phyloP scores from a whole-genome alignment of 805 yeast genomes.

The Candida nonsorbophila region DNA sequence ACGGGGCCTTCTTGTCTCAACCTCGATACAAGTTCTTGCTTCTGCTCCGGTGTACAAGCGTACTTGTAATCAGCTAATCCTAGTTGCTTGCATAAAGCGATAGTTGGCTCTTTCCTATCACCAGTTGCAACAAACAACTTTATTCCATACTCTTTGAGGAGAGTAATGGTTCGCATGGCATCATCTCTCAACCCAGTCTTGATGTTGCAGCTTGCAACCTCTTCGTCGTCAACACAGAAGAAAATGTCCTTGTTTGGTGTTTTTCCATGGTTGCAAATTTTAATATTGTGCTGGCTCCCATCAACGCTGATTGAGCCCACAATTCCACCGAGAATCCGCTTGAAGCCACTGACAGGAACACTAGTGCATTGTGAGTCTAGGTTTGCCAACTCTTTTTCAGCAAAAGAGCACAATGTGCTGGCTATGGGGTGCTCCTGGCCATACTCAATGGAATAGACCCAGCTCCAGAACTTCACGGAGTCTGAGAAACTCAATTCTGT shows the following conservation, averaged over 20 bases:
- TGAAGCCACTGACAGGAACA: slow-evolving; percentile 1
- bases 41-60: slow-evolving; percentile 5
- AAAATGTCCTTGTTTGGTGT: slow-evolving; percentile 2
- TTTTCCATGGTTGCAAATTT: slow-evolving; percentile 1
- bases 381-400: slow-evolving; percentile 1
- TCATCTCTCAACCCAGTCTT: slow-evolving; percentile 1
- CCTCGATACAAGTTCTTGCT: slow-evolving; percentile 2
- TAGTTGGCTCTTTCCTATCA: slow-evolving; percentile 4
- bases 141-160: slow-evolving; percentile 1
- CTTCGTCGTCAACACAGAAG: slow-evolving; percentile 2
- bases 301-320: slow-evolving; percentile 1
- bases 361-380: slow-evolving; percentile 1
- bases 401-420: slow-evolving; percentile 3
- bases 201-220: slow-evolving; percentile 3
- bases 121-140: slow-evolving; percentile 3
- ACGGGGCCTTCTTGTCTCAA: slow-evolving; percentile 3
- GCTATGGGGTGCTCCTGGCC: slow-evolving; percentile 5
- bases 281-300: background rate
- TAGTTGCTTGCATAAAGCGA: slow-evolving; percentile 2
- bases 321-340: slow-evolving; percentile 3
- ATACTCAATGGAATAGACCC: slow-evolving; percentile 2
- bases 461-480: slow-evolving; percentile 2
- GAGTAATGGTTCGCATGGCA: slow-evolving; percentile 1
- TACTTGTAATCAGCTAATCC: slow-evolving; percentile 2
- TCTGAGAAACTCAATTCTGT: background rate